phyloP scores from a whole-genome alignment of 495 filamentous ascomycete genomes.

The Penicillium angulare region DNA sequence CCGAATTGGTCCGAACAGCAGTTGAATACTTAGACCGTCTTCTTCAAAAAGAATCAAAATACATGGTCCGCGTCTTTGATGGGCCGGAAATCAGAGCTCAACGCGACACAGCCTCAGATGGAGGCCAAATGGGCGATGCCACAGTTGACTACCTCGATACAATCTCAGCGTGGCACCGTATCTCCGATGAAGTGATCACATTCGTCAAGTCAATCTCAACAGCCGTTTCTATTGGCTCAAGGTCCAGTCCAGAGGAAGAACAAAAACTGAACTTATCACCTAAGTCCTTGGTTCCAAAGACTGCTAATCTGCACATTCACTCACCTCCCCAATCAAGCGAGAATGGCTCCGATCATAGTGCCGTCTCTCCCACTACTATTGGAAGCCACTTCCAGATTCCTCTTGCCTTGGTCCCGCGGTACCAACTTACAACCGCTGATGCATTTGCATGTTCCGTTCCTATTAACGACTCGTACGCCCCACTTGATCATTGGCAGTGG shows the following conservation, averaged over 20 bases:
- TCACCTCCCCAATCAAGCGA: conserved; percentile 31
- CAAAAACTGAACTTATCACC: conserved; percentile 27
- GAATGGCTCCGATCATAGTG: conserved; percentile 24
- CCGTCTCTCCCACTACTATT: conserved; percentile 19
- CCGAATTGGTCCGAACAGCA: conserved; percentile 50
- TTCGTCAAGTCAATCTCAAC: conserved; percentile 53
- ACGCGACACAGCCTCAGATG: conserved; percentile 27
- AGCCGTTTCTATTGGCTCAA: conserved; percentile 7
- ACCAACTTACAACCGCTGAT: conserved; percentile 74
- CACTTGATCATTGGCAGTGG: conserved; percentile 97
- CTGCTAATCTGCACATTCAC: conserved; percentile 28
- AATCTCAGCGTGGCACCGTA: conserved; percentile 70
- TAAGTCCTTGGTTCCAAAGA: conserved; percentile 34
- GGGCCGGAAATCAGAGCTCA: conserved; percentile 46
- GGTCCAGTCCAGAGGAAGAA: conserved; percentile 19
- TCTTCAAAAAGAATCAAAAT: conserved; percentile 56
- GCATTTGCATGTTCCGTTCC: conserved; percentile 67
- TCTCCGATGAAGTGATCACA: conserved; percentile 61
- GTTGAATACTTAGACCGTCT: conserved; percentile 60
- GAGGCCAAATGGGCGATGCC: conserved; percentile 39
- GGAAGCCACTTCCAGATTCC: conserved; percentile 39
- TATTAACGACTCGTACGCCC: conserved; percentile 73
- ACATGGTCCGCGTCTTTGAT: conserved; percentile 50
- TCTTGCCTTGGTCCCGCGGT: conserved; percentile 73
- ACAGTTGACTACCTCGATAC: conserved; percentile 65